A percentile compares a stretch with the other conserved stretches of the same genome.
Evolutionary conservation across 768 basidiomycete genomes (phyloP).

Genomic region (Pleurotus tuoliensis): DNA sequence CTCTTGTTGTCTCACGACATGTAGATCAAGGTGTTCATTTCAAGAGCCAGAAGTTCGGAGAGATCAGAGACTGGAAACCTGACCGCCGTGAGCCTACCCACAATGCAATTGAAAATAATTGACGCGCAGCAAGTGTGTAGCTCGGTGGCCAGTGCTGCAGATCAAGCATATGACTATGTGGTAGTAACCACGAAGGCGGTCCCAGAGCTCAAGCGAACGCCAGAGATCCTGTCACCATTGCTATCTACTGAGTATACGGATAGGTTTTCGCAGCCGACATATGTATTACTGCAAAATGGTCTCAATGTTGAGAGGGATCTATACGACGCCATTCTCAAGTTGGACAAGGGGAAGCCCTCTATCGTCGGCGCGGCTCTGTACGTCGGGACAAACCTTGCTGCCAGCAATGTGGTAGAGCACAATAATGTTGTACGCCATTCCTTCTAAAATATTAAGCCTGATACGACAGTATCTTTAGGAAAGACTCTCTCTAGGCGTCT

Average conservation of each 20-base stretch:
- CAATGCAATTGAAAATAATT: neutral
- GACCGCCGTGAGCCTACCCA: slow-evolving; percentile 46
- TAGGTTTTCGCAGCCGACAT: slow-evolving; percentile 47
- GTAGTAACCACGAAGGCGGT: slow-evolving; percentile 68
- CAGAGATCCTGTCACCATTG: slow-evolving; percentile 52
- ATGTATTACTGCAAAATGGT: slow-evolving; percentile 69
- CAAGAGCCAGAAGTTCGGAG: slow-evolving; percentile 56
- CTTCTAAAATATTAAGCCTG: neutral
- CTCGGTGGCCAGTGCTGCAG: slow-evolving; percentile 56
- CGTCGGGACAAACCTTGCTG: slow-evolving; percentile 47
- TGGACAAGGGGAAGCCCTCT: slow-evolving; percentile 40
- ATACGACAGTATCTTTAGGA: slow-evolving; percentile 31
- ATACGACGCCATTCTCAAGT: slow-evolving; percentile 43
- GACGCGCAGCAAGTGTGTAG: slow-evolving; percentile 42
- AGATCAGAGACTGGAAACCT: slow-evolving; percentile 56
- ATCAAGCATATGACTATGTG: slow-evolving; percentile 59
- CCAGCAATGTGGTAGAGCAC: slow-evolving; percentile 47
- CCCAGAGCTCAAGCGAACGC: slow-evolving; percentile 59
- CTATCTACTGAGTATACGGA: slow-evolving; percentile 45
- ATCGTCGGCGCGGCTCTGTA: slow-evolving; percentile 55
- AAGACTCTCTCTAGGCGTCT: slow-evolving; percentile 48
- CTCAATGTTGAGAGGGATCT: slow-evolving; percentile 66
- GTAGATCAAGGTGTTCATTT: slow-evolving; percentile 53
- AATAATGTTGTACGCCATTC: slow-evolving; percentile 41
- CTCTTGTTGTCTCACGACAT: neutral